phyloP scores from a whole-genome alignment of 2,329 filamentous ascomycete genomes.

The Chaetomiaceae sp. region DNA sequence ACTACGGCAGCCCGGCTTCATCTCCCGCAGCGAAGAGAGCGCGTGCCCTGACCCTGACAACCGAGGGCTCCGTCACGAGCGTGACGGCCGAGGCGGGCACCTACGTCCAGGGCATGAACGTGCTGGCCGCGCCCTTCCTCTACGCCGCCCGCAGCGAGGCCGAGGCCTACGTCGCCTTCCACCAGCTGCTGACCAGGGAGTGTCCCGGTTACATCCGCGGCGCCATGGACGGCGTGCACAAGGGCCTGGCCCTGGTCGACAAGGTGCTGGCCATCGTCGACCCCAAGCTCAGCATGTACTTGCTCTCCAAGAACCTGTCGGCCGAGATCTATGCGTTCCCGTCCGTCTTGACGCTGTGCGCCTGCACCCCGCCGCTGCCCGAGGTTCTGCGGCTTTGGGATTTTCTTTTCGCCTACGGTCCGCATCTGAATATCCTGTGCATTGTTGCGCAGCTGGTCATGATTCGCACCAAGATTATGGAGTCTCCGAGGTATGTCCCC shows the following conservation, averaged over 20 bases:
- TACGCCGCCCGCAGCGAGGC: conserved; percentile 93
- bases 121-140: conserved; percentile 89
- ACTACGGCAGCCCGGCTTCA: conserved; percentile 34
- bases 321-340: conserved; percentile 97
- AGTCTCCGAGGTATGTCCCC: conserved; percentile 67
- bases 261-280: conserved; percentile 89
- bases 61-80: conserved; percentile 59
- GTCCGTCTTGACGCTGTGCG: conserved; percentile 88
- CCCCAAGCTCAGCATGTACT: conserved; percentile 75
- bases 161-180: conserved; percentile 88
- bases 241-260: conserved; percentile 85
- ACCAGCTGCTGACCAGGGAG: conserved; percentile 80
- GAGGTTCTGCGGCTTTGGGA: conserved; percentile 95
- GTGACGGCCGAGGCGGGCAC: conserved; percentile 64
- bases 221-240: conserved; percentile 96
- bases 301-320: conserved; percentile 80
- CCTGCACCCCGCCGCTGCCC: conserved; percentile 89
- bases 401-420: conserved; percentile 92
- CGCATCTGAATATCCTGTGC: conserved; percentile 91
- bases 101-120: conserved; percentile 99
- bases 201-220: conserved; percentile 91
- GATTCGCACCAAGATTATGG: conserved; percentile 77
- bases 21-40: conserved; percentile 47
- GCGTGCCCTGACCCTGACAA: conserved; percentile 57
- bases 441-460: conserved; percentile 93